Evolutionary conservation across 2,329 filamentous ascomycete genomes (phyloP), one percentile per base, ranked within the genome.

Genomic region (Penicillium sp.): DNA sequence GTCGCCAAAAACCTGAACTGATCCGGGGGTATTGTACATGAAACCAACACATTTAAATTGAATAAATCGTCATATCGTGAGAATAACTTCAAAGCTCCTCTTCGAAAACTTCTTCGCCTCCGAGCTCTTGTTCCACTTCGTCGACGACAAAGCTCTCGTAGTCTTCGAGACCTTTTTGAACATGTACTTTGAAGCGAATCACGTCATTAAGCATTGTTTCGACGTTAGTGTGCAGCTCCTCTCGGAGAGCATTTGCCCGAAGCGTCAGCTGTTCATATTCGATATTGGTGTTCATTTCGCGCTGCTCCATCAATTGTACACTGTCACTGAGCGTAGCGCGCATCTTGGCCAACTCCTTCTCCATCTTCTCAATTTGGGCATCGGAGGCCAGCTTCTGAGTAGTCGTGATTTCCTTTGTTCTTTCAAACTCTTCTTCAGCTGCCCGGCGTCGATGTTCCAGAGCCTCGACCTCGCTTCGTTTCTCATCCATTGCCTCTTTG

Each of bases 161-260:
- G 68, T 94, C 90, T 71, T 97, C 93, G 51, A 99, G 79, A 56
- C 86, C 88, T 77, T 91, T 92, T 74, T 99, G 94, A 49, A 99
- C 82, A 69, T 97, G 92, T 61, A 99, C 90, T 78, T 99, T 99
- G 84, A 99, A 97, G 69, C 95, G 92, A 78, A 97, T 96, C 59
- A 97, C 89, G 70, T 97, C 92, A 76, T 97, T 96, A 57, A 99
- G 79, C 84, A 97, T 96, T 66, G 87, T 88, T 77, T 97, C 94
- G 67, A 97, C 90, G 73, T 97, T 92, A 0, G 91, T 96, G 73
- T 99, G 94, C n/a, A 99, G 81, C 72, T 97, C 92, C 73, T 99
- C 94, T n/a, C 94, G 86, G 25, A 97, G 81, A 0, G 90, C 80
- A 61, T 90, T 90, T 45, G 90, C 90, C 31, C 86, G 85, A 52